Percentiles rank a stretch among this genome's conserved stretches.
These are phyloP conservation scores for Plasmodium malariae DNA, from an alignment of 169 alveolate genomes.

Conservation along the genomic window DNA sequence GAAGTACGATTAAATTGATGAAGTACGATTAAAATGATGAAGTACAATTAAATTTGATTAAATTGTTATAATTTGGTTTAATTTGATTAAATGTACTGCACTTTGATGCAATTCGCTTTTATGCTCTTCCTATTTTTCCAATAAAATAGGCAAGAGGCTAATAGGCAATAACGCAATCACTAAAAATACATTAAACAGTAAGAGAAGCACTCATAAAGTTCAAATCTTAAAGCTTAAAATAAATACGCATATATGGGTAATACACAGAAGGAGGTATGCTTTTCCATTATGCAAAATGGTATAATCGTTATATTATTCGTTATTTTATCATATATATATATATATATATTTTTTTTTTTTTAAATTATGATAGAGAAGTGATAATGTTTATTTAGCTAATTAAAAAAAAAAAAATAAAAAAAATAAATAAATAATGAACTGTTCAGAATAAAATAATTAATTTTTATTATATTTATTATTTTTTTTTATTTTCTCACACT, in stretches of 20 bases:
- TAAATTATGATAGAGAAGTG: neutral
- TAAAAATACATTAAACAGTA: too few relatives aligned
- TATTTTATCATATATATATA: neutral
- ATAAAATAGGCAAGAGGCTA: too few relatives aligned
- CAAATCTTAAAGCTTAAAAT: neutral
- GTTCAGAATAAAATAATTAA: slow-evolving; percentile 21
- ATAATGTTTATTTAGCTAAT: neutral
- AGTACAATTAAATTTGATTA: too few relatives aligned
- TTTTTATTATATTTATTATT: neutral
- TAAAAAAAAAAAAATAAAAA: neutral
- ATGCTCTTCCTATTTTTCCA: too few relatives aligned
- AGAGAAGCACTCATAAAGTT: too few relatives aligned
- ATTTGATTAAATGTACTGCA: too few relatives aligned
- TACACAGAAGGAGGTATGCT: neutral
- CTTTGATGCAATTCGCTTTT: too few relatives aligned
- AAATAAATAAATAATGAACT: neutral
- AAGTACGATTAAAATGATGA: too few relatives aligned
- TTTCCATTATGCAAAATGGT: neutral
- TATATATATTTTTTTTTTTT: neutral
- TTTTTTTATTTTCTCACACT: neutral
- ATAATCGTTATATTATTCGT: neutral
- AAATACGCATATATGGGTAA: neutral
- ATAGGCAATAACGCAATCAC: too few relatives aligned
- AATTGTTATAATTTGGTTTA: too few relatives aligned
- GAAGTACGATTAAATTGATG: too few relatives aligned